Base-by-base conservation (phyloP, 1,284 basidiomycete genomes). In the Trametes hirsuta region DNA sequence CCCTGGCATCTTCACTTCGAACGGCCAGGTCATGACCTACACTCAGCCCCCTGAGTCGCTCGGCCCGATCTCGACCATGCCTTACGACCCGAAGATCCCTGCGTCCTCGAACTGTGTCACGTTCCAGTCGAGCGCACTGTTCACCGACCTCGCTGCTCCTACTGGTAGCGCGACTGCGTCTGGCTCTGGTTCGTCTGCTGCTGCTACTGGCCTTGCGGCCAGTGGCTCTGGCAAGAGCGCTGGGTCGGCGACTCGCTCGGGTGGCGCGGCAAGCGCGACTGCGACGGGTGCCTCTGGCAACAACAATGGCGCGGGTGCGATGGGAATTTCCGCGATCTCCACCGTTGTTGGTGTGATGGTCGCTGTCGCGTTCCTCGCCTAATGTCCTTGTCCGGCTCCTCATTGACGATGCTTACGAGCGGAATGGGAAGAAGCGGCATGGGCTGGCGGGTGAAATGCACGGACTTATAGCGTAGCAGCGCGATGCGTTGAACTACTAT, bases 41-140 rank as follows among this genome's bases (percentile, higher is more conserved):
- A 75, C 77, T 30, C 87, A 90, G 73, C 85, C 86, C 24, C 75
- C 85, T 44, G 83, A 88, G 66, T 80, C 81, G 11, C 76, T 85
- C 40, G 84, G 86, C 11, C 71, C 81, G 5, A 85, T 85, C 70
- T 74, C 74, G 42, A 78, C 79, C 8, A 77, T 90, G 40, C 88
- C 90, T 0, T 93, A 89, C 76, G 78, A 77, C 0, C 77, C 89
- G 10, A 72, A 71, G 8, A 72, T 86, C 35, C 88, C 91, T 8
- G 74, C 84, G 1, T 83, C 82, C 25, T 86, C 84, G 48, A 84
- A 84, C 75, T 94, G 91, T 71, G 76, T 79, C 25, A 80, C 82
- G 1, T 86, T 79, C 72, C 68, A 77, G 24, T 87, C 84, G 15
- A 68, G 81, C 0, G 79, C 77, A 21, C 76, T 92, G 25, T 92